These are phyloP conservation scores for Leccinum huronense DNA, from an alignment of 1,284 basidiomycete genomes.

Conservation along the genomic window DNA sequence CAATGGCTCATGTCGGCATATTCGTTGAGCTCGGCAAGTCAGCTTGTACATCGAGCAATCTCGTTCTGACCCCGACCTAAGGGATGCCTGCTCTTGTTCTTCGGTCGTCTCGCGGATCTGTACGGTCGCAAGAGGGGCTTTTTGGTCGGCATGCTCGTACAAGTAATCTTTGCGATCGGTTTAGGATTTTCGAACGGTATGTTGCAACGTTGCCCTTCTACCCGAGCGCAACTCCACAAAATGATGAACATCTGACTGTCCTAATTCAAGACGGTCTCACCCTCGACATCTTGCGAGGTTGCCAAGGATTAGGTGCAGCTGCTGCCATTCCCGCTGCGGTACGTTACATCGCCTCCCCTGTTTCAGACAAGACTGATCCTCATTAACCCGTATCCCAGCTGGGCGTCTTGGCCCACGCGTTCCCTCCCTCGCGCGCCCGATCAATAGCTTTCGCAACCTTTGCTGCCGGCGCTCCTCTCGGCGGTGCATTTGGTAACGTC, in stretches of 20 bases:
- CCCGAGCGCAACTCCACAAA: no score
- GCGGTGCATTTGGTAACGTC: constrained; percentile 65
- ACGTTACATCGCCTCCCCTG: constrained; percentile 28
- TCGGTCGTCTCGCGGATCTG: constrained; percentile 28
- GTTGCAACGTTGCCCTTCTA: constrained; percentile 17
- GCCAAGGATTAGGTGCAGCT: constrained; percentile 71
- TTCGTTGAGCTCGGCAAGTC: constrained; percentile 49
- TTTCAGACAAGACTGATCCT: constrained; percentile 2
- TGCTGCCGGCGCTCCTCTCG: constrained; percentile 77
- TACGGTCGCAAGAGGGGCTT: constrained; percentile 68
- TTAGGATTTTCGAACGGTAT: constrained; percentile 53
- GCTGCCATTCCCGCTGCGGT: constrained; percentile 70
- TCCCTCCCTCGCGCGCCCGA: constrained; percentile 65
- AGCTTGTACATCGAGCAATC: not conserved
- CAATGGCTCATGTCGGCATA: constrained; percentile 65
- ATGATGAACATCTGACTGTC: not conserved
- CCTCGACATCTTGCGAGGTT: constrained; percentile 60
- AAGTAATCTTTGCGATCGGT: constrained; percentile 50
- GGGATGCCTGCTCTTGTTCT: constrained; percentile 65
- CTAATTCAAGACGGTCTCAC: constrained; percentile 46
- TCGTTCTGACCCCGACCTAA: constrained; percentile 29
- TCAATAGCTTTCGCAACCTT: constrained; percentile 77
- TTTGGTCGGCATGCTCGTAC: constrained; percentile 46
- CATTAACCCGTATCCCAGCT: constrained; percentile 41
- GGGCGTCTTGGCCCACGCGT: constrained; percentile 75